Base-by-base conservation (phyloP, 805 yeast species). In the Blastobotrys parvus region DNA sequence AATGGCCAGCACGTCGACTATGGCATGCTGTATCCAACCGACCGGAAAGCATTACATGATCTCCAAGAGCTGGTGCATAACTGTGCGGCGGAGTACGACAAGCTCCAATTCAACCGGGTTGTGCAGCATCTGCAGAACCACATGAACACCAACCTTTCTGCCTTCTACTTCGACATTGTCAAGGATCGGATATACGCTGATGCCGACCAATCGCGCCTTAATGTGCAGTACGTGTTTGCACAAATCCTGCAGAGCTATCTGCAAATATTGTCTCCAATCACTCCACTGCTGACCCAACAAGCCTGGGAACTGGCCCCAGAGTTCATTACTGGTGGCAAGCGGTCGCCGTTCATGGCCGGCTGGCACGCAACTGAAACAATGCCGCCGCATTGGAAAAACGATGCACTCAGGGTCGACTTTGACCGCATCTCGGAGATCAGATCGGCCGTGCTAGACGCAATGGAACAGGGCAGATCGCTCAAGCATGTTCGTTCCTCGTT, bases 131-230 rank as follows among this genome's bases (percentile, higher is more conserved):
- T 88, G 8, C 80, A 82, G 51, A 72, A 75, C 44, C 88, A 86
- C 56, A 71, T 88, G 70, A 86, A 82, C 55, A 72, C 75, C 18
- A 80, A 78, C 17, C 69, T 89, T 44, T 87, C 96, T 17, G 77
- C 97, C 0, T 67, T 81, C 23, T 92, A 90, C 62, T 88, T 92
- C 61, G 95, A 87, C 56, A 72, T 85, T 22, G 75, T 82, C 32
- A 92, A 92, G 56, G 97, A 92, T 56, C 68, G 82, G 39, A 68
- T 92, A 15, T 92, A 92, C 59, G 82, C 95, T 0, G 92, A 84
- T 47, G 49, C 60, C 0, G 74, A 82, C 0, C 35, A 57, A 1
- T 67, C 73, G 15, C 71, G 95, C 44, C 65, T 74, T 42, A 65
- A 78, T 1, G 72, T 75, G 5, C 90, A 83, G 59, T 78, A 83